Conservation (phyloP, 805 yeast genomes). For the Metschnikowia proteae region DNA sequence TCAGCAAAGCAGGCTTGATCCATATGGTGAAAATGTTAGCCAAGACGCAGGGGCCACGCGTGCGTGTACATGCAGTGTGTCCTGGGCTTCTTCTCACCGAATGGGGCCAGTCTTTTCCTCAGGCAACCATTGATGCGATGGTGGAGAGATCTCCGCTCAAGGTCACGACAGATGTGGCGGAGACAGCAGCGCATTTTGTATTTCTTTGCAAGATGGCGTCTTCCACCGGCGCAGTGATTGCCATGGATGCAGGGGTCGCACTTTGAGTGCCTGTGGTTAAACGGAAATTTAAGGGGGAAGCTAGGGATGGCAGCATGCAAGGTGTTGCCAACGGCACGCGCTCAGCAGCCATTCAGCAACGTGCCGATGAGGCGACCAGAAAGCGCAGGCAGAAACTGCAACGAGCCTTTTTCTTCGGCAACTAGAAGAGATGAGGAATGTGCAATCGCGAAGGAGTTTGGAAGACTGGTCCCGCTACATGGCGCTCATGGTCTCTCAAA, state of each 20-base stretch:
- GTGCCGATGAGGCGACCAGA: too few species aligned
- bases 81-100: conserved; percentile 24
- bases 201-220: conserved; percentile 20
- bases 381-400: too few species aligned
- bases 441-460: too few species aligned
- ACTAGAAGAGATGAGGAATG: too few species aligned
- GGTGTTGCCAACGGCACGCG: background rate
- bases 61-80: conserved; percentile 17
- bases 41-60: conserved; percentile 20
- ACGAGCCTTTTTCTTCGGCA: too few species aligned
- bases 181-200: conserved; percentile 23
- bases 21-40: conserved; percentile 22
- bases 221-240: conserved; percentile 24
- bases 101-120: conserved; percentile 23
- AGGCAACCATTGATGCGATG: conserved; percentile 15
- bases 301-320: too few species aligned
- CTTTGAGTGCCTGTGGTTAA: background rate
- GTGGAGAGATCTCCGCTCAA: conserved; percentile 18
- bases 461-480: too few species aligned
- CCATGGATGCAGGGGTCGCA: conserved; percentile 21
- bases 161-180: conserved; percentile 23
- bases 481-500: too few species aligned
- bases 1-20: conserved; percentile 23
- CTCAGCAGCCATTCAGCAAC: too few species aligned
- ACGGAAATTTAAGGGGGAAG: too few species aligned